Conservation (phyloP, 768 basidiomycete genomes). For the Pulveroboletus sp. region DNA sequence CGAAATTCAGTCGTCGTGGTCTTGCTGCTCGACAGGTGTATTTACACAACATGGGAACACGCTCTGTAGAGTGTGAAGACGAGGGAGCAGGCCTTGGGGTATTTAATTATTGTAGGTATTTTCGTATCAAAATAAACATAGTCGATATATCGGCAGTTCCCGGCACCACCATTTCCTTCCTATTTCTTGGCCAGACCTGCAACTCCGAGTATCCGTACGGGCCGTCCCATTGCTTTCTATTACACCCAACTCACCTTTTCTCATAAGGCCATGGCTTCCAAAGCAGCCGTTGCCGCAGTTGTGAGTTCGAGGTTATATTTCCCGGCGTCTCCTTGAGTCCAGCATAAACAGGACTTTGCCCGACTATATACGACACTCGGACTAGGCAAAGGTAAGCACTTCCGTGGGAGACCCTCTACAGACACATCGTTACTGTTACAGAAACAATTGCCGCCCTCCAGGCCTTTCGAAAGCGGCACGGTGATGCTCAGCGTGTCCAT, state of each 20-base stretch:
- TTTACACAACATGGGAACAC: background rate
- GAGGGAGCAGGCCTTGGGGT: too few species aligned
- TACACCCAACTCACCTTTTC: background rate
- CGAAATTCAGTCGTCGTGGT: too few species aligned
- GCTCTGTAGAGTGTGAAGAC: too few species aligned
- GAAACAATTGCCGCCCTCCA: conserved; percentile 89
- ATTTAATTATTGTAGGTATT: background rate
- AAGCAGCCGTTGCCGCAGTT: conserved; percentile 65
- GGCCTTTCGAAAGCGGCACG: conserved; percentile 94
- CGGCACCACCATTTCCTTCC: conserved; percentile 18
- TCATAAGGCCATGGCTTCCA: conserved; percentile 56
- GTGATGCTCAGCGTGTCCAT: conserved; percentile 76
- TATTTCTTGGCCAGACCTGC: conserved; percentile 4
- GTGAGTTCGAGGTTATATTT: conserved; percentile 32
- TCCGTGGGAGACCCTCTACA: background rate
- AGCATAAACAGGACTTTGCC: conserved; percentile 62
- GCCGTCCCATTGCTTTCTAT: background rate
- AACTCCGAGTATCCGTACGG: conserved; percentile 17
- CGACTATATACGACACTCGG: conserved; percentile 79
- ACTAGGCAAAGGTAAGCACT: conserved; percentile 71
- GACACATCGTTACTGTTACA: conserved; percentile 27
- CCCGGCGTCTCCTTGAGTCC: conserved; percentile 1
- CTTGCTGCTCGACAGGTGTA: background rate
- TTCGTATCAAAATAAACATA: conserved; percentile 3
- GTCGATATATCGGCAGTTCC: conserved; percentile 22